phyloP scores from a whole-genome alignment of 2,329 filamentous ascomycete species.

The Ophiocordyceps unilateralis region DNA sequence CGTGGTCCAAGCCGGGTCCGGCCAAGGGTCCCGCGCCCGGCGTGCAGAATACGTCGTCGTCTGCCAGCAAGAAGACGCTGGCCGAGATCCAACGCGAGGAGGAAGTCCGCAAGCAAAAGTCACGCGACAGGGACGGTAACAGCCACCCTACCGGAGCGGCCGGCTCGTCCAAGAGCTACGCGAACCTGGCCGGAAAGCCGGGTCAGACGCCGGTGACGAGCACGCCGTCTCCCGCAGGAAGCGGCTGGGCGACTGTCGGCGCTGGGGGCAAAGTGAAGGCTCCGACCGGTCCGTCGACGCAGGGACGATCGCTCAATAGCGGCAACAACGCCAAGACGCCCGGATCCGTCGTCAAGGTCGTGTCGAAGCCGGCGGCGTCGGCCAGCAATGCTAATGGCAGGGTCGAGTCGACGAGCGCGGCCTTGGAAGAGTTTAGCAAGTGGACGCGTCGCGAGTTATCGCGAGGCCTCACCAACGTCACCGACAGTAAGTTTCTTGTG shows the following conservation, averaged over 20 bases:
- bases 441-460: conserved; percentile 72
- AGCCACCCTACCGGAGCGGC: conserved; percentile 29
- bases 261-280: conserved; percentile 82
- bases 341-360: conserved; percentile 31
- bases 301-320: conserved; percentile 28
- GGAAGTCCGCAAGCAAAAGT: conserved; percentile 60
- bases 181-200: conserved; percentile 76
- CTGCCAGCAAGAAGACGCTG: conserved; percentile 63
- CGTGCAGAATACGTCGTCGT: conserved; percentile 7
- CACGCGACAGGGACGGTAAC: conserved; percentile 24
- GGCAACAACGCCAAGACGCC: conserved; percentile 21
- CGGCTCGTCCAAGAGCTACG: conserved; percentile 67
- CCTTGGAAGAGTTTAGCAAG: conserved; percentile 84
- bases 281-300: conserved; percentile 40
- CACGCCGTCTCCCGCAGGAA: conserved; percentile 13
- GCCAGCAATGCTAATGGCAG: conserved; percentile 23
- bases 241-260: conserved; percentile 86
- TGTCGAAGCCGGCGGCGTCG: conserved; percentile 28
- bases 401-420: conserved; percentile 23
- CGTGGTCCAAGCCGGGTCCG: conserved; percentile 49
- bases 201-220: conserved; percentile 18
- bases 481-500: conserved; percentile 35
- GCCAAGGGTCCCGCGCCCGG: conserved; percentile 19
- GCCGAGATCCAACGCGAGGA: conserved; percentile 96
- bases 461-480: conserved; percentile 44